Conservation (phyloP, 768 basidiomycete genomes). For the Calvatia gigantea region DNA sequence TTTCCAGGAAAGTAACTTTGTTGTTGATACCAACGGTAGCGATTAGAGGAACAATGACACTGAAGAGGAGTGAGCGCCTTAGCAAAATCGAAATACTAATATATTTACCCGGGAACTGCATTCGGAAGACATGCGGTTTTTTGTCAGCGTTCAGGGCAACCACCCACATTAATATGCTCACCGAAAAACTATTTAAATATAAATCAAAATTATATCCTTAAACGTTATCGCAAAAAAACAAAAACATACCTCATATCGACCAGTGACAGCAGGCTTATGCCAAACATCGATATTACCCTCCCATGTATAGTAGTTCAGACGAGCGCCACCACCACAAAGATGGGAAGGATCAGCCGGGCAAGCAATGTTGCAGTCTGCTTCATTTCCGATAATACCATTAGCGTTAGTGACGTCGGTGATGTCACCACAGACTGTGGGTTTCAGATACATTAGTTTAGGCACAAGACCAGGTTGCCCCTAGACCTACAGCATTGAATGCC, state of each 20-base stretch:
- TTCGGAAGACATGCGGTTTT: no score
- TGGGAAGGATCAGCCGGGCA: conserved; percentile 73
- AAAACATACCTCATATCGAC: conserved; percentile 61
- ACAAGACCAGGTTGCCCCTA: neutral
- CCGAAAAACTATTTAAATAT: conserved; percentile 40
- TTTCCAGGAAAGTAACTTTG: conserved; percentile 80
- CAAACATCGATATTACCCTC: conserved; percentile 53
- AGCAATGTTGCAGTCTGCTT: conserved; percentile 43
- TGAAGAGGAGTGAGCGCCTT: conserved; percentile 20
- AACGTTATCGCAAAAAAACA: neutral
- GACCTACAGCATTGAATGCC: conserved; percentile 72
- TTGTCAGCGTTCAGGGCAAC: no score
- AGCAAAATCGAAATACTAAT: conserved; percentile 8
- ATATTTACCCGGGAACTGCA: conserved; percentile 45
- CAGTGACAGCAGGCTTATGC: conserved; percentile 62
- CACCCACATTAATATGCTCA: conserved; percentile 27
- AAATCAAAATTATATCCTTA: neutral
- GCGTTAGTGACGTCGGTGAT: conserved; percentile 43
- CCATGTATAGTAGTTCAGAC: conserved; percentile 54
- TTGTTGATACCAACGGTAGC: conserved; percentile 78
- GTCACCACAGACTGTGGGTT: conserved; percentile 65
- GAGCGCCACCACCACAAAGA: conserved; percentile 58
- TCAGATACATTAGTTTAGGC: neutral
- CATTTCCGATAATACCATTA: conserved; percentile 34
- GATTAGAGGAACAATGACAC: conserved; percentile 69